Conservation (phyloP, 1,284 basidiomycete species). For the Sporisorium exsertum region DNA sequence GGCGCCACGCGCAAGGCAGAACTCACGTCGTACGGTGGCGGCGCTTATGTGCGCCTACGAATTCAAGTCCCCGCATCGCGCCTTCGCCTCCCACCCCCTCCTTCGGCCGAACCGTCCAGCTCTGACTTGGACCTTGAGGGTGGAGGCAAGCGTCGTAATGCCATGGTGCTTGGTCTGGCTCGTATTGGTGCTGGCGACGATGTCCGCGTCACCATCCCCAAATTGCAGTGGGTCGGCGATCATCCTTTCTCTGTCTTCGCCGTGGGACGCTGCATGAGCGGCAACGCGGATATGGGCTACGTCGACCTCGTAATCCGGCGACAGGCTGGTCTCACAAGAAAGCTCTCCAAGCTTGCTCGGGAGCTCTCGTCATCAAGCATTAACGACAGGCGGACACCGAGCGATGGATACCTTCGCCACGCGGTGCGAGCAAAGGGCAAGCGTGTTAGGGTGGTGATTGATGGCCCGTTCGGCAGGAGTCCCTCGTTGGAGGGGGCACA, state of each 20-base stretch:
- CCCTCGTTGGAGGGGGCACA: slow-evolving; percentile 9
- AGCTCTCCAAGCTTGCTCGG: slow-evolving; percentile 12
- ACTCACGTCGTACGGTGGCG: slow-evolving; percentile 8
- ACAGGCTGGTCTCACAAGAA: slow-evolving; percentile 35
- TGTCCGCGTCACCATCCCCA: slow-evolving; percentile 37
- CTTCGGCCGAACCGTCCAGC: neutral
- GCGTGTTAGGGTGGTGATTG: slow-evolving; percentile 33
- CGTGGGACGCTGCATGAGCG: slow-evolving; percentile 18
- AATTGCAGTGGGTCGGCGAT: slow-evolving; percentile 35
- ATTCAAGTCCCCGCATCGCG: slow-evolving; percentile 31
- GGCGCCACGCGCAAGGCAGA: slow-evolving; percentile 25
- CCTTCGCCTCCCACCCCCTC: slow-evolving; percentile 4
- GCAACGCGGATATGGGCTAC: slow-evolving; percentile 9
- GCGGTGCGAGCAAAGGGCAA: slow-evolving; percentile 8
- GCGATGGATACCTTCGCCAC: slow-evolving; percentile 4
- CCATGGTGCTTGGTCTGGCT: neutral
- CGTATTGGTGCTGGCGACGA: slow-evolving; percentile 36
- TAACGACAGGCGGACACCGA: neutral
- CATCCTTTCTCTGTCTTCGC: slow-evolving; percentile 52
- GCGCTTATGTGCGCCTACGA: slow-evolving; percentile 22
- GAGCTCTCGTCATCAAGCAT: neutral
- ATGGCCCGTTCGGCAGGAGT: slow-evolving; percentile 39
- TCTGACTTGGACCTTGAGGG: slow-evolving; percentile 6
- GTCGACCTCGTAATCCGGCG: slow-evolving; percentile 32
- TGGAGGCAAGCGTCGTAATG: neutral